Conservation (phyloP, 768 basidiomycete species). For the Naganishia friedmannii region DNA sequence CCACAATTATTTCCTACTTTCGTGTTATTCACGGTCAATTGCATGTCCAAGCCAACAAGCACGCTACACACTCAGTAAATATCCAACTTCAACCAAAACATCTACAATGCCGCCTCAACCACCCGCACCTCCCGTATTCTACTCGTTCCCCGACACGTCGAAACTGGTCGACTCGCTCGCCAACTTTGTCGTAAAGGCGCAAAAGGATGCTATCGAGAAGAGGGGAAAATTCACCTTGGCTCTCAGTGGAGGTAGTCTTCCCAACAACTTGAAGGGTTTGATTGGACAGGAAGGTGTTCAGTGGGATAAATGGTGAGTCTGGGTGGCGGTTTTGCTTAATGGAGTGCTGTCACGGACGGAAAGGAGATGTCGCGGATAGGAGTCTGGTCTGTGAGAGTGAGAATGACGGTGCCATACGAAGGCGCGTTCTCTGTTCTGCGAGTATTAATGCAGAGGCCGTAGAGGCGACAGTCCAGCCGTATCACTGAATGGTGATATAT, state of each 20-base stretch:
- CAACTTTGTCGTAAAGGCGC: conserved; percentile 76
- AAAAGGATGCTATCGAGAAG: conserved; percentile 83
- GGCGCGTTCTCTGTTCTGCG: not conserved
- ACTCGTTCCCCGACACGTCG: conserved; percentile 63
- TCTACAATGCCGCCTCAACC: conserved; percentile 44
- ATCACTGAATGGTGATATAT: not conserved
- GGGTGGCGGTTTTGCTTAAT: not conserved
- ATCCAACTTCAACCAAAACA: not conserved
- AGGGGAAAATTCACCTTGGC: conserved; percentile 89
- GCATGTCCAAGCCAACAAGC: not conserved
- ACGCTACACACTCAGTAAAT: not conserved
- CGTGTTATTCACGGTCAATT: no score
- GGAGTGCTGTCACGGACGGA: not conserved
- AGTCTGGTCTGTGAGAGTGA: not conserved
- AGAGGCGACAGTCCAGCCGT: not conserved
- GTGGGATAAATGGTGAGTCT: conserved; percentile 87
- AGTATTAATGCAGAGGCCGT: not conserved
- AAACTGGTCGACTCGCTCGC: conserved; percentile 68
- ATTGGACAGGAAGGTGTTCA: conserved; percentile 63
- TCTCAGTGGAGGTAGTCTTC: conserved; percentile 87
- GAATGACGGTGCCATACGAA: not conserved
- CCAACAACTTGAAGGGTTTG: conserved; percentile 69
- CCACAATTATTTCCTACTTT: no score
- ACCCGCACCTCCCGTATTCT: conserved; percentile 65
- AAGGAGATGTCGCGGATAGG: not conserved